These are phyloP conservation scores for Lachancea sp. DNA, from an alignment of 805 yeast genomes.

Conservation along the genomic window DNA sequence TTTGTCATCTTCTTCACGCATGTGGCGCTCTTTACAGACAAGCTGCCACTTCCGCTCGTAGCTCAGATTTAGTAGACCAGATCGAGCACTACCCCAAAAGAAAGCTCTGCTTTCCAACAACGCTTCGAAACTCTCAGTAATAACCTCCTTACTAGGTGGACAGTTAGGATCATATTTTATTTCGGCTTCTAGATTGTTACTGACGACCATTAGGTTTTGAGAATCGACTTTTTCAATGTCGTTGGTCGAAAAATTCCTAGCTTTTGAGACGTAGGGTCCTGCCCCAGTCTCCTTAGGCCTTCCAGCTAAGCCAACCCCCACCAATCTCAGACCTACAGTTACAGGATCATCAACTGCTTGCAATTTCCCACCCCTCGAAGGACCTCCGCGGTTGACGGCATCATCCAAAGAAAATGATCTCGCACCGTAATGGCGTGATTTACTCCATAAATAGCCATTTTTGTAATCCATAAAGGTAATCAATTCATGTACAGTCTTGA, in stretches of 20 bases:
- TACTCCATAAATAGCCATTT: slow-evolving; percentile 9
- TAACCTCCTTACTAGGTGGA: slow-evolving; percentile 19
- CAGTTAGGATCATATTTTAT: slow-evolving; percentile 9
- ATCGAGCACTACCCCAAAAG: slow-evolving; percentile 25
- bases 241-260: slow-evolving; percentile 9
- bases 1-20: background rate
- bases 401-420: slow-evolving; percentile 17
- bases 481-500: background rate
- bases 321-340: slow-evolving; percentile 18
- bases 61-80: slow-evolving; percentile 20
- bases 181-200: background rate
- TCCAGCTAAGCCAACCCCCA: slow-evolving; percentile 13
- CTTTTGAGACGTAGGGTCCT: slow-evolving; percentile 6
- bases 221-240: background rate
- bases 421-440: slow-evolving; percentile 14
- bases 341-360: slow-evolving; percentile 8
- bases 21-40: slow-evolving; percentile 17
- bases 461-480: background rate
- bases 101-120: slow-evolving; percentile 22
- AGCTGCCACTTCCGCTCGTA: slow-evolving; percentile 29
- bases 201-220: background rate
- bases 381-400: slow-evolving; percentile 8
- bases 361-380: background rate
- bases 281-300: background rate
- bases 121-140: slow-evolving; percentile 20